Conservation (phyloP, 2,329 filamentous ascomycete species). For the Sporothrix dimorphospora region DNA sequence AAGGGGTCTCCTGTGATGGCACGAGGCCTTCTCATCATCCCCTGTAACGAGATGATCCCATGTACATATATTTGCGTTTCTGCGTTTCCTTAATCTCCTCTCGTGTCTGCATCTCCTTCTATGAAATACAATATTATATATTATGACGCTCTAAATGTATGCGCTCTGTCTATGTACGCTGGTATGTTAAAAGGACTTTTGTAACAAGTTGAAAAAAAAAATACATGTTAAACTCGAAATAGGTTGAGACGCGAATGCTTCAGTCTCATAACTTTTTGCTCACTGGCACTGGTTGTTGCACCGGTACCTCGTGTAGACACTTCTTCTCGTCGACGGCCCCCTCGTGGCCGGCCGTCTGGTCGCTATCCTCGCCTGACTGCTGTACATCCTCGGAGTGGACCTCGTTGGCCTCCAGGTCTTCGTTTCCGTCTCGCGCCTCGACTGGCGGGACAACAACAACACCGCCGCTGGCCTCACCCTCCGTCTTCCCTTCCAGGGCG, state of each 20-base stretch:
- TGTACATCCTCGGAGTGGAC: neutral
- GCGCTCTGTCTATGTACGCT: neutral
- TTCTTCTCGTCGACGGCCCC: neutral
- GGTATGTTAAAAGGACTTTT: neutral
- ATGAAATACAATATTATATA: neutral
- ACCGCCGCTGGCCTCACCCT: neutral
- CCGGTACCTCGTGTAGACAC: neutral
- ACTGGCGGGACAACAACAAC: neutral
- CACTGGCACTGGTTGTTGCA: neutral
- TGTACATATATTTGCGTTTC: neutral
- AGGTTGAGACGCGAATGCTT: neutral
- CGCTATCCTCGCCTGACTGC: neutral
- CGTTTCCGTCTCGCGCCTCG: neutral
- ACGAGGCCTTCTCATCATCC: no score
- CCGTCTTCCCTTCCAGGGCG: neutral
- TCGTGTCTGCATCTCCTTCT: no score
- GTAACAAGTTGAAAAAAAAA: neutral
- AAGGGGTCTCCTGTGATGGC: no score
- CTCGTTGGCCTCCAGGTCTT: neutral
- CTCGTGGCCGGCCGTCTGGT: neutral
- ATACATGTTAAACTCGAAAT: neutral
- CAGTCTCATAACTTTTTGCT: neutral
- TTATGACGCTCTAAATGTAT: neutral
- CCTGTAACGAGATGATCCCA: neutral
- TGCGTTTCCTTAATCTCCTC: conserved; percentile 1